Evolutionary conservation across 805 yeast genomes (phyloP), one percentile per base, ranked within the genome.

Genomic region (Kuraishia piskuri): DNA sequence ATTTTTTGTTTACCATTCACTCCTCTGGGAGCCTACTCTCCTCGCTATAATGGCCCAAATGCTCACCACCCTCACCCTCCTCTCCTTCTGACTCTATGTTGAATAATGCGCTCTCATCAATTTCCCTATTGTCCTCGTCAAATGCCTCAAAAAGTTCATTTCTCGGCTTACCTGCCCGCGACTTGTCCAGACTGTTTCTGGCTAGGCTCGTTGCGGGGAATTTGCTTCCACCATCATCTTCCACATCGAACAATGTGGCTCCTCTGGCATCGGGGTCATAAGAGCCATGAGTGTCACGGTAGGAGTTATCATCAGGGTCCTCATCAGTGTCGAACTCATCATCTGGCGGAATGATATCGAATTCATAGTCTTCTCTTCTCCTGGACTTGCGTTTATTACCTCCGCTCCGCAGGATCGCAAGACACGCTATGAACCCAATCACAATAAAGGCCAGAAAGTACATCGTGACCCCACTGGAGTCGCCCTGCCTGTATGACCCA

Each of bases 341-440:
- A 57, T 84, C 87, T 7, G 86, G 85, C 20, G 83, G 86, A 48
- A 87, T 87, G 49, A 86, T 82, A 63, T 87, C 95, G 62, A 87
- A 84, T 63, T 87, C 94, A 61, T 79, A 84, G 45, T 84, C 90
- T 61, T 85, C 80, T 68, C 90, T 70, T 63, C 86, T 70, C 68
- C 88, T 72, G 54, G 71, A 63, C 31, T 66, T 68, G 36, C 66
- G 62, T 66, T 70, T 69, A 74, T 67, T 61, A 69, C 63, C 31
- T 64, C 68, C 47, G 65, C 62, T 66, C 70, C 68, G 75, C 59
- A 65, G 75, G 61, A 72, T 80, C 57, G 67, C 72, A 62, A 70
- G 68, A 56, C 69, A 71, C 12, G 75, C 63, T 4, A 74, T 62
- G 58, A 83, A 81, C 5, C 92, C 92, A 50, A 84, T 56, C 2